Evolutionary conservation across 2,329 filamentous ascomycete species (phyloP), one percentile per base, ranked within the genome.

Genomic region (Pleoardoris graminearum): DNA sequence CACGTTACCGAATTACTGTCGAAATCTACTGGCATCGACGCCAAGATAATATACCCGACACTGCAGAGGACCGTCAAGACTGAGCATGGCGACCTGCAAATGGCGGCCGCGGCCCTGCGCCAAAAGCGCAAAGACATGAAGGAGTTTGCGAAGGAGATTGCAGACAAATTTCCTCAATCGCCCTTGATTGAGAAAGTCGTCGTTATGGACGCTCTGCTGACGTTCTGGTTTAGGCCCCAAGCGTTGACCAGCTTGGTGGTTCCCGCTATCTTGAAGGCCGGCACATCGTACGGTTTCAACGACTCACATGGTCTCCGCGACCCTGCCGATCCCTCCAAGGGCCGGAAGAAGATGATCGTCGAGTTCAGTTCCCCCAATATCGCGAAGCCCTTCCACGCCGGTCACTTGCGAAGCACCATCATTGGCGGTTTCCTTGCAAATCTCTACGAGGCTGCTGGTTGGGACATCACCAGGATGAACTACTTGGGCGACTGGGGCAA

Each of bases 361-460:
- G 90, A 94, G 67, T 94, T 93, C 74, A 91, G 87, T 7, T 91
- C 88, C 7, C 90, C 90, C 45, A 94, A 94, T 71, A 91, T 94
- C 54, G 90, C 90, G 39, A 93, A 93, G 75, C 89, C 87, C 19
- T 91, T 91, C 74, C 85, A 89, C 66, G 86, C 86, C 19, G 86
- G 85, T 5, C 88, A 92, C 75, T 77, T 91, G 61, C 81, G 88
- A 63, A 89, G 86, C 65, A 91, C 88, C 45, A 89, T 91, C 58
- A 88, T 91, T 51, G 88, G 88, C 37, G 86, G 85, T 25, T 90
- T 89, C 70, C 74, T 91, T 17, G 78, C 85, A 19, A 90, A 90
- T 63, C 69, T 90, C 2, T 88, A 90, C 67, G 79, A 86, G 62
- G 78, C 74, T 16, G 83, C 84, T 45, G 88, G 87, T 17, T 91